A percentile compares a stretch with the other conserved stretches of the same genome.
Conservation (phyloP, 768 basidiomycete species). For the Auricularia sp. region DNA sequence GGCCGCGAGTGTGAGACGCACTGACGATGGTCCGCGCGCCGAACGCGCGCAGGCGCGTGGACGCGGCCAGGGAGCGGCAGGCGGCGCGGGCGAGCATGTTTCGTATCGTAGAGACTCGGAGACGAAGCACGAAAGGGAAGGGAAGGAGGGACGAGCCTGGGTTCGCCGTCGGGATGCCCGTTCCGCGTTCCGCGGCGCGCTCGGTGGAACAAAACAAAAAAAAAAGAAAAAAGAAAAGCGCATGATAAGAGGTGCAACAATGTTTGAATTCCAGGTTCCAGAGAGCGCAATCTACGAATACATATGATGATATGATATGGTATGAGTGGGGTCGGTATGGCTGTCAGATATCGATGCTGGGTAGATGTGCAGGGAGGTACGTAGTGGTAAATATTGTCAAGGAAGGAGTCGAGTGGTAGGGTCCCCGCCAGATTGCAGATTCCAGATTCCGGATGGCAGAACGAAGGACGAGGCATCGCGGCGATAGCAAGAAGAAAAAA, state of each 20-base stretch:
- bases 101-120: not conserved
- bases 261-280: too few relatives aligned
- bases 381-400: not conserved
- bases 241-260: too few relatives aligned
- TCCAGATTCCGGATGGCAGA: not conserved
- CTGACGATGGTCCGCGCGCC: conserved; percentile 13
- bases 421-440: not conserved
- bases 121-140: not conserved
- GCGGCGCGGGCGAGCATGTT: not conserved
- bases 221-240: too few relatives aligned
- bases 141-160: not conserved
- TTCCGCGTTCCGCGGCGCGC: too few relatives aligned
- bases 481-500: not conserved
- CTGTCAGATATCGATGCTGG: not conserved
- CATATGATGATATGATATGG: not conserved
- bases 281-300: not conserved
- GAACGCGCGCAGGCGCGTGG: not conserved
- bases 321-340: too few relatives aligned
- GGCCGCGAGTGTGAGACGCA: conserved; percentile 3
- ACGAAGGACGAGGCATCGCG: not conserved
- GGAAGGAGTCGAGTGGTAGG: not conserved
- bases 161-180: not conserved
- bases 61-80: not conserved
- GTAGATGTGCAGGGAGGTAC: not conserved
- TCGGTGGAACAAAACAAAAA: too few relatives aligned